Base-by-base conservation (phyloP, 2,329 filamentous ascomycete species). In the Xylaria multiplex region DNA sequence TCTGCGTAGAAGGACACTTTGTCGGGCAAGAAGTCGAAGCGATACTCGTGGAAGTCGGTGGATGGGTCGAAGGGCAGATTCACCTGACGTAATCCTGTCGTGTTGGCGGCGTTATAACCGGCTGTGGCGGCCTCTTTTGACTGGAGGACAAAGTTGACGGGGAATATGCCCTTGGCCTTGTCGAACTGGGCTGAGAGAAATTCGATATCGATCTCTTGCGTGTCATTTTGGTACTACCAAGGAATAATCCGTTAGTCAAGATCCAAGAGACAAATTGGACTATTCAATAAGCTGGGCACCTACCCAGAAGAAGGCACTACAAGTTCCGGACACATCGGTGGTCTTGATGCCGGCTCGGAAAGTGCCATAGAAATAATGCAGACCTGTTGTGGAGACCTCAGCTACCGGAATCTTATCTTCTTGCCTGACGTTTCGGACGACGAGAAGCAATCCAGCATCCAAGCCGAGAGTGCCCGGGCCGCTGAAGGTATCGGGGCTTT, bases 271-370 rank as follows among this genome's bases (percentile, higher is more conserved):
- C 14, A 35, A 6, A n/a, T 40, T 40, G 22, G 22, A 37, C 53
- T 16, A 48, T 46, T 19, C 2, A 16, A 9, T 11, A 6, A 16
- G 37, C n/a, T 8, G 19, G 35, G 37, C 37, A 73, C 81, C 72
- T 75, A 92, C 89, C 88, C 91, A 95, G 78, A 93, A 94, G 79
- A 94, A 93, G 6, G 91, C 91, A 35, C 86, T 88, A 76, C 91
- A 94, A 1, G 92, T 94, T 30, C 91, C 91, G 1, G 82, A 79
- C 6, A 85, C 79, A 45, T 79, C 78, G 0, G 88, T 87, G 62
- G 90, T 77, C 77, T 88, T 90, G 81, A 93, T 89, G 42, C 85
- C 85, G 2, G 88, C 86, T 19, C 91, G 82, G 72, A 90, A 94
- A 27, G 86, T 90, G 2, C 92, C 92, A 74, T 88, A 91, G n/a